Evolutionary conservation across 441 rosid species (phyloP).

Genomic region (Gossypium schwendimanii): DNA sequence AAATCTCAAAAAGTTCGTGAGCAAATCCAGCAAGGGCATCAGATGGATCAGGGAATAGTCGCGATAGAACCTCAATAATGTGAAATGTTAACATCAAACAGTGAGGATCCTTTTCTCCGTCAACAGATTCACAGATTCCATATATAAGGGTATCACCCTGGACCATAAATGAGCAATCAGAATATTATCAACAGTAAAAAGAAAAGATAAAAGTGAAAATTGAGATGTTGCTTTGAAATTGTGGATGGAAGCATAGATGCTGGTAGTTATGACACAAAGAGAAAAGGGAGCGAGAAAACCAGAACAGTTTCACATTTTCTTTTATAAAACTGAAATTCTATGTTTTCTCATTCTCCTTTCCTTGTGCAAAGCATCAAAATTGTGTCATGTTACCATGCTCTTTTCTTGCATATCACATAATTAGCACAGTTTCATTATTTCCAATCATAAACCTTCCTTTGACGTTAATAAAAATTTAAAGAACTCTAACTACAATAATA

Average conservation of each 20-base stretch:
- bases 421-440: not conserved
- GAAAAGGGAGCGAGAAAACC: not conserved
- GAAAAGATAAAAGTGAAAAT: not conserved
- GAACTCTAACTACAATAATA: too few species aligned
- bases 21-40: conserved; percentile 58
- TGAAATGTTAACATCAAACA: conserved; percentile 75
- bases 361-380: not conserved
- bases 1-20: conserved; percentile 48
- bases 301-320: not conserved
- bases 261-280: not conserved
- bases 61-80: conserved; percentile 59
- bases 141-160: conserved; percentile 60
- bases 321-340: not conserved
- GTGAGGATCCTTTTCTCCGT: conserved; percentile 87
- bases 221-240: not conserved
- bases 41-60: conserved; percentile 54
- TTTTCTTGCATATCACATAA: conserved; percentile 2
- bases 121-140: conserved; percentile 69
- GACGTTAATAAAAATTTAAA: not conserved
- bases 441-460: not conserved
- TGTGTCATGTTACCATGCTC: not conserved
- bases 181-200: conserved; percentile 6
- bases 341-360: not conserved
- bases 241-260: not conserved
- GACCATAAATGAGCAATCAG: conserved; percentile 15